These are phyloP conservation scores for Metschnikowia similis DNA, from an alignment of 805 yeast species.

Conservation along the genomic window DNA sequence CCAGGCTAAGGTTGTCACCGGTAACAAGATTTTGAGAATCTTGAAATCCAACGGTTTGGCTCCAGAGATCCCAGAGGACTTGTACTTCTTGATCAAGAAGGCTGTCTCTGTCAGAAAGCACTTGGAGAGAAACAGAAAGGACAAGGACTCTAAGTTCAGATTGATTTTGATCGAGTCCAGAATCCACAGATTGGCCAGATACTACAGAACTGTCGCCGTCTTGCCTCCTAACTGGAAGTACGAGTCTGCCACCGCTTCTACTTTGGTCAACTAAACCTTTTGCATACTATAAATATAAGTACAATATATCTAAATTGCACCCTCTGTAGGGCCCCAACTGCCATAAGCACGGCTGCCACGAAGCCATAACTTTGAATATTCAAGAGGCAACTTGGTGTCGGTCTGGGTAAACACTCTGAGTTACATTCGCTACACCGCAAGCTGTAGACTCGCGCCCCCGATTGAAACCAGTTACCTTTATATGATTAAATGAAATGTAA, in stretches of 20 bases:
- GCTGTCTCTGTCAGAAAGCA: conserved; percentile 99
- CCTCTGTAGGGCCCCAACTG: not conserved
- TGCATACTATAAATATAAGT: conserved; percentile 7
- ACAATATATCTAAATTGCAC: conserved; percentile 4
- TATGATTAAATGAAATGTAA: conserved; percentile 2
- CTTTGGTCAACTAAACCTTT: conserved; percentile 87
- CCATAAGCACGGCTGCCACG: not conserved
- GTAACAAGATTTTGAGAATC: conserved; percentile 99
- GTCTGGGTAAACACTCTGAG: too few species aligned
- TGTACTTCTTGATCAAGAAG: conserved; percentile 98
- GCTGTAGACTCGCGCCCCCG: not conserved
- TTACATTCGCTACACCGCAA: too few species aligned
- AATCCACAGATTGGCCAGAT: conserved; percentile 99
- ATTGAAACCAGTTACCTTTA: not conserved
- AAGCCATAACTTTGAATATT: not conserved
- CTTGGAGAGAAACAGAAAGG: conserved; percentile 99
- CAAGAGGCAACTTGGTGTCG: too few species aligned
- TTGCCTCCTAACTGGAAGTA: conserved; percentile 99
- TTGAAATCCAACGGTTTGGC: conserved; percentile 99
- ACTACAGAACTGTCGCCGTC: conserved; percentile 99
- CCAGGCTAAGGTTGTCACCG: conserved; percentile 95
- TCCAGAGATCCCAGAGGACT: conserved; percentile 99
- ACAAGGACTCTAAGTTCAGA: conserved; percentile 99
- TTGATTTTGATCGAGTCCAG: conserved; percentile 99
- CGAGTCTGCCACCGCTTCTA: conserved; percentile 99